Base-by-base conservation (phyloP, 2,329 filamentous ascomycete species). In the Triangularia setosa region DNA sequence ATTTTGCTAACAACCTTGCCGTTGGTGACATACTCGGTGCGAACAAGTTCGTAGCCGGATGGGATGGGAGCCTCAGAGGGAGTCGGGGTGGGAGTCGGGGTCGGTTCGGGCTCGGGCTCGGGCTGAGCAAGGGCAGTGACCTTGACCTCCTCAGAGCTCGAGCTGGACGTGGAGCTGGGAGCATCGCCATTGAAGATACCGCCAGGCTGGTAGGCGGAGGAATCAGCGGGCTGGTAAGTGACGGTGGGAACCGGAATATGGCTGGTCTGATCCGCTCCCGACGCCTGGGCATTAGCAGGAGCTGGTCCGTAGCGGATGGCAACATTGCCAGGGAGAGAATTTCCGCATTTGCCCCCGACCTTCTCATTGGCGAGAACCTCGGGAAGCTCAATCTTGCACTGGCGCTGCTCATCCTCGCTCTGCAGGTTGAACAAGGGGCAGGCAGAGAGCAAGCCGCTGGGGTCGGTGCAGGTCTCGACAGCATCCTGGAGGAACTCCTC, bases 351-450 rank as follows among this genome's bases (percentile, higher is more conserved):
- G 9, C 86, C 84, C 1, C 75, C 70, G 59, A 86, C 83, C 71
- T 92, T 78, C 66, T 96, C 92, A 8, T 79, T 67, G 0, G 75
- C 72, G 21, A 95, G 75, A 0, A 73, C 69, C 0, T 76, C 66
- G 2, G 90, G 89, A 0, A 88, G 54, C 18, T 64, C 33, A 73
- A 94, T 83, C 59, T 81, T 79, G 80, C 93, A 96, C 64, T 84
- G 70, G 1, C 74, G 70, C 72, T 84, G 82, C 11, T 82, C 79
- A 0, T 77, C 75, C 25, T 87, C 81, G 60, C 76, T 77, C 74
- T 93, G 87, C 62, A 96, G 80, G 60, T 82, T 79, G 78, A 97
- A 97, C 28, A 95, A 70, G 0, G 85, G 78, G 78, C 93, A 97
- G 75, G 93, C 92, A 53, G 82, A 72, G 55, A 96, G 86, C 52